Percentiles rank a stretch among this genome's conserved stretches.
Evolutionary conservation across 2,329 filamentous ascomycete species (phyloP).

Genomic region (Phialophora expanda): DNA sequence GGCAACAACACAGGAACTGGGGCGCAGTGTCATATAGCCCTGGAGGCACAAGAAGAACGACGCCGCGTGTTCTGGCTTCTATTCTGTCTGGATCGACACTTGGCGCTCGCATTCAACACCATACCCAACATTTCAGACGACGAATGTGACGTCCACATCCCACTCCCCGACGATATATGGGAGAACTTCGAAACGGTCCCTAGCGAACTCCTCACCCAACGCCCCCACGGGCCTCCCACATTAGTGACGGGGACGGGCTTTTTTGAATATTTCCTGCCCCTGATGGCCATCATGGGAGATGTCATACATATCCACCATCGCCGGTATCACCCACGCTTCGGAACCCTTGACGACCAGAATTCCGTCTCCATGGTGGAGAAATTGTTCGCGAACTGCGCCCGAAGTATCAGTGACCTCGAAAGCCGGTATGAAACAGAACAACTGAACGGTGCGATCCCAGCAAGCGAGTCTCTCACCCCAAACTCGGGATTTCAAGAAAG

Average conservation of each 20-base stretch:
- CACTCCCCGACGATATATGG: slow-evolving; percentile 47
- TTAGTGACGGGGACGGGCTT: slow-evolving; percentile 51
- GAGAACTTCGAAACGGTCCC: slow-evolving; percentile 35
- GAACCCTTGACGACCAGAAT: slow-evolving; percentile 40
- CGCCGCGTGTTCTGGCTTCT: slow-evolving; percentile 57
- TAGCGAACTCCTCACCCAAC: slow-evolving; percentile 2
- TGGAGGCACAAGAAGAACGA: slow-evolving; percentile 55
- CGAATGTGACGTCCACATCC: slow-evolving; percentile 52
- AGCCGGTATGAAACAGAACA: slow-evolving; percentile 44
- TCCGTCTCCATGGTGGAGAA: slow-evolving; percentile 39
- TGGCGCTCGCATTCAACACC: slow-evolving; percentile 55
- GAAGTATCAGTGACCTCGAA: slow-evolving; percentile 46
- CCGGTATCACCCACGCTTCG: slow-evolving; percentile 52
- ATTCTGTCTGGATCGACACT: slow-evolving; percentile 55
- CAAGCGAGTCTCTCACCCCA: slow-evolving; percentile 26
- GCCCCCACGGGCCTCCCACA: slow-evolving; percentile 36
- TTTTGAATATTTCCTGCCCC: slow-evolving; percentile 58
- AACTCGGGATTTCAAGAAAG: slow-evolving; percentile 44
- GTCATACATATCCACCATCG: slow-evolving; percentile 56
- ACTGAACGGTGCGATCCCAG: slow-evolving; percentile 17
- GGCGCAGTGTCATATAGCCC: slow-evolving; percentile 19
- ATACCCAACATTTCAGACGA: slow-evolving; percentile 53
- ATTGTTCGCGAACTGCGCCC: slow-evolving; percentile 39
- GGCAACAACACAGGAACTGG: slow-evolving; percentile 19
- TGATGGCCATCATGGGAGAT: slow-evolving; percentile 57